Percentiles rank a stretch among this genome's conserved stretches.
These are phyloP conservation scores for Adiantum capillusveneris DNA, from an alignment of 75 land plant genomes.

Conservation along the genomic window DNA sequence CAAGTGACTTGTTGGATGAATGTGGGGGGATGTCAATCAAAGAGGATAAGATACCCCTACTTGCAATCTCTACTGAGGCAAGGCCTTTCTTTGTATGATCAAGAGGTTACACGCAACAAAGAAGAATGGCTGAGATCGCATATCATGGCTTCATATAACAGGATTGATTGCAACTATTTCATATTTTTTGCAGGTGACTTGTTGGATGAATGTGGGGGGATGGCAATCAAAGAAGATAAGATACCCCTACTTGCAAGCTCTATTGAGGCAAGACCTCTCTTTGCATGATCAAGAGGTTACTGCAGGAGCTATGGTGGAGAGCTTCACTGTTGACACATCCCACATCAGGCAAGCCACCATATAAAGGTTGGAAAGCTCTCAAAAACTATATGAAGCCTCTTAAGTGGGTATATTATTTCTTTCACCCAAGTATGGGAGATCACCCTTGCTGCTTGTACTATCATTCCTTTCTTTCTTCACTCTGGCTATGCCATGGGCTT, in stretches of 20 bases:
- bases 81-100: too few relatives aligned
- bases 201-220: conserved; percentile 49
- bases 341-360: conserved; percentile 34
- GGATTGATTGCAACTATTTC: too few relatives aligned
- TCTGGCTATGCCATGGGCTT: conserved; percentile 18
- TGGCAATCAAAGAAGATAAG: conserved; percentile 31
- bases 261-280: too few relatives aligned
- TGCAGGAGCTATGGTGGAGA: too few relatives aligned
- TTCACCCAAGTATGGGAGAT: conserved; percentile 22
- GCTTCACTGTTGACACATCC: conserved; percentile 11
- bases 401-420: conserved; percentile 15
- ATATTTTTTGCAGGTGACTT: too few relatives aligned
- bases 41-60: conserved; percentile 1
- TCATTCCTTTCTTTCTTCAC: conserved; percentile 12
- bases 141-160: too few relatives aligned
- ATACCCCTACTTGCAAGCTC: too few relatives aligned
- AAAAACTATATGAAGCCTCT: conserved; percentile 30
- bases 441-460: conserved; percentile 16
- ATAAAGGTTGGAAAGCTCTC: conserved; percentile 51
- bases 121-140: too few relatives aligned
- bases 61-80: too few relatives aligned
- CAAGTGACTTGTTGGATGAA: conserved; percentile 29
- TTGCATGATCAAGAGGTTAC: too few relatives aligned
- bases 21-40: conserved; percentile 50
- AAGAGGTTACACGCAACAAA: too few relatives aligned